phyloP scores from a whole-genome alignment of 2,329 filamentous ascomycete genomes.

The Orbilia brochopaga region DNA sequence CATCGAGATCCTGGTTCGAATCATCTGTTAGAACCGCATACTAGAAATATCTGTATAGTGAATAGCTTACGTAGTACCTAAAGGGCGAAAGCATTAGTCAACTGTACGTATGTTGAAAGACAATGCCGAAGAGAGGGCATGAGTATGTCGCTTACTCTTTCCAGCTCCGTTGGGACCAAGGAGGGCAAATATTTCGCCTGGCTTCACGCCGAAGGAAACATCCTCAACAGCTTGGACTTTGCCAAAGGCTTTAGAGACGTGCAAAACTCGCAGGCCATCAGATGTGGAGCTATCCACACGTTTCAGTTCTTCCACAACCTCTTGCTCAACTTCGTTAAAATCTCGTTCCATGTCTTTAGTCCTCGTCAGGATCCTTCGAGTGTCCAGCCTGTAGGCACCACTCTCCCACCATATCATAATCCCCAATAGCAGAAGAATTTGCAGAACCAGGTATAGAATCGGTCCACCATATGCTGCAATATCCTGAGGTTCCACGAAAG shows the following conservation, averaged over 20 bases:
- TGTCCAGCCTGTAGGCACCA: conserved; percentile 63
- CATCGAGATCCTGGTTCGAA: conserved; percentile 71
- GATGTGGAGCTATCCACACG: conserved; percentile 66
- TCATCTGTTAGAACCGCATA: no score
- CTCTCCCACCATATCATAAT: conserved; percentile 81
- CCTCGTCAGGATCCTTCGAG: conserved; percentile 58
- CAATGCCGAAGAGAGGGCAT: not conserved
- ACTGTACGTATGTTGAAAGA: no score
- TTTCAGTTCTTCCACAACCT: conserved; percentile 69
- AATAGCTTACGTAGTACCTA: conserved; percentile 32
- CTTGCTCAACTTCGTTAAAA: conserved; percentile 61
- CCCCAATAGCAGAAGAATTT: conserved; percentile 73
- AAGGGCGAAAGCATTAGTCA: not conserved
- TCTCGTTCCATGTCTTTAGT: conserved; percentile 59
- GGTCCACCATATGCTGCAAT: conserved; percentile 80
- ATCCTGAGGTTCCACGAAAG: conserved; percentile 70
- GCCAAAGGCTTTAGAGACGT: conserved; percentile 80
- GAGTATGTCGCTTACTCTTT: conserved; percentile 69
- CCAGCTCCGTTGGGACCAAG: conserved; percentile 90
- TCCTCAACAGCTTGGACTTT: conserved; percentile 83
- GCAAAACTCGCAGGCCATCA: conserved; percentile 77
- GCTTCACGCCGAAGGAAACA: conserved; percentile 79
- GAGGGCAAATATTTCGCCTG: conserved; percentile 83
- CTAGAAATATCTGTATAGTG: no score
- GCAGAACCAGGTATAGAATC: conserved; percentile 79